Evolutionary conservation across 2,329 filamentous ascomycete species (phyloP).

Genomic region (Sarocladium brachiariae): DNA sequence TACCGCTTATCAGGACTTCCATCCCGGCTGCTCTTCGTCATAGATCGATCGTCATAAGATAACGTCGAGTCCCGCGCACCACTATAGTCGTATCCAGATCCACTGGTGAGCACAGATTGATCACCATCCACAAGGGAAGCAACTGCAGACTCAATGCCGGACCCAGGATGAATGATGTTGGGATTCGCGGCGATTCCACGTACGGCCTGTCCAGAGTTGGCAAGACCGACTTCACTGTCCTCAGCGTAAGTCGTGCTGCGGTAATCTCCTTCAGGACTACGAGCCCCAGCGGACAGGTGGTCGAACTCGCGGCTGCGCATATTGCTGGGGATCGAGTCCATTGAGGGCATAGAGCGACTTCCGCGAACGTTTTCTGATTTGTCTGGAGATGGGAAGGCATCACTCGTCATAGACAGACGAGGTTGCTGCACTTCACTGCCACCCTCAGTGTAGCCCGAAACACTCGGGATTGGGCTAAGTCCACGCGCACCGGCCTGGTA

Average conservation of each 20-base stretch:
- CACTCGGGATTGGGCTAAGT: slow-evolving; percentile 85
- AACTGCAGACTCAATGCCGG: slow-evolving; percentile 80
- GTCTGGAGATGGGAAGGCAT: slow-evolving; percentile 56
- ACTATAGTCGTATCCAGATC: slow-evolving; percentile 44
- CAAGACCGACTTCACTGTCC: slow-evolving; percentile 50
- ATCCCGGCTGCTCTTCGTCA: slow-evolving; percentile 26
- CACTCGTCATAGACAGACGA: slow-evolving; percentile 49
- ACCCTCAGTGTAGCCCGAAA: slow-evolving; percentile 75
- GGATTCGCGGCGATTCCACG: slow-evolving; percentile 66
- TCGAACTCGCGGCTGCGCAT: slow-evolving; percentile 45
- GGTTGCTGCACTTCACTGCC: slow-evolving; percentile 51
- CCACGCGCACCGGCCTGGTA: slow-evolving; percentile 64
- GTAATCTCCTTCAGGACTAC: slow-evolving; percentile 49
- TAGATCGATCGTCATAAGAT: slow-evolving; percentile 25
- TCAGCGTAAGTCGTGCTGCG: slow-evolving; percentile 43
- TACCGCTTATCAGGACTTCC: slow-evolving; percentile 36
- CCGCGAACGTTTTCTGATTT: slow-evolving; percentile 33
- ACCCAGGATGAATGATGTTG: slow-evolving; percentile 63
- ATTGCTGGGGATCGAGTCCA: slow-evolving; percentile 31
- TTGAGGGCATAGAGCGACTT: slow-evolving; percentile 27
- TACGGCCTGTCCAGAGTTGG: slow-evolving; percentile 62
- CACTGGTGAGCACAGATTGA: slow-evolving; percentile 61
- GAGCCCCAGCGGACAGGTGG: slow-evolving; percentile 46
- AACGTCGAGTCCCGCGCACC: slow-evolving; percentile 31
- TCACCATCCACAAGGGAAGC: slow-evolving; percentile 76